Base-by-base conservation (phyloP, 805 yeast species). In the Teunomyces lycoperdinae region DNA sequence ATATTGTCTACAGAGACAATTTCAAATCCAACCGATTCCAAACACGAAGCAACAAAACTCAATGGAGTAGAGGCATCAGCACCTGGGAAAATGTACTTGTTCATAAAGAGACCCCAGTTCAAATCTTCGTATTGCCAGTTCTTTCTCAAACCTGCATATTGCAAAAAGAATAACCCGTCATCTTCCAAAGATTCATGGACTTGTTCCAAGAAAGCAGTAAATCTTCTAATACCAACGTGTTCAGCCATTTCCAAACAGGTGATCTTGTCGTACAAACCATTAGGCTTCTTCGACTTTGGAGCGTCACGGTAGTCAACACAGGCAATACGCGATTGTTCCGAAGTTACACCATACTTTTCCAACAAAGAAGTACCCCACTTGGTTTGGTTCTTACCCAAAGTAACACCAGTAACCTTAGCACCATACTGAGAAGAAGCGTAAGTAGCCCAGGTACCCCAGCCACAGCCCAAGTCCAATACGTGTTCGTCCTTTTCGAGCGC, bases 1-100 rank as follows among this genome's bases (percentile, higher is more conserved):
- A 89, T 87, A 70, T 87, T 89, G 68, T 89, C 97, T 50, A 87
- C 71, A 38, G 85, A 76, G 45, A 84, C 90, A 57, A 88, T 81
- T 74, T 89, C 97, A 64, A 89, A 89, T 2, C 96, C 96, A 49
- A 85, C 81, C 34, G 81, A 84, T 74, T 89, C 97, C 64, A 89
- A 79, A 52, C 79, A 74, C 53, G 85, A 79, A 51, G 84, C 76
- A 54, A 89, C 92, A 62, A 87, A 90, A 50, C 89, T 89, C 58
- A 90, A 79, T 33, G 97, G 97, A 48, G 97, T 90, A 5, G 96
- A 88, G 42, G 96, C 96, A 73, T 89, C 97, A 45, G 96, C 96
- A 71, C 97, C 97, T 39, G 97, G 96, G 89, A 89, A 89, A 65
- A 89, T 85, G 71, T 88, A 89, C 77, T 88, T 89, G 82, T 90